phyloP scores from a whole-genome alignment of 129 eudicot genomes.

The Centella asiatica region DNA sequence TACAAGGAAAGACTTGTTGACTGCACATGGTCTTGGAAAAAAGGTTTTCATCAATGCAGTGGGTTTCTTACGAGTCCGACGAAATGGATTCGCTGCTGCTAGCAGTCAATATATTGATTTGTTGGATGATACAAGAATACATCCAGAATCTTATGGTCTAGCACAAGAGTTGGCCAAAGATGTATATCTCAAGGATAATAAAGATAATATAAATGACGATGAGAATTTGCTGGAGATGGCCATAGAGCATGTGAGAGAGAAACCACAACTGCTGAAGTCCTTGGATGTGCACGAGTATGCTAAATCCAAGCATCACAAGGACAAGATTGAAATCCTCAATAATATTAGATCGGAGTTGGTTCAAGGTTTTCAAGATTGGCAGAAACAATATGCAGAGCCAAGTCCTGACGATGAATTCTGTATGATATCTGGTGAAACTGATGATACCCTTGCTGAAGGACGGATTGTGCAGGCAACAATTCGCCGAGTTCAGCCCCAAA shows the following conservation, averaged over 20 bases:
- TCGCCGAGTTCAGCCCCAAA: conserved; percentile 71
- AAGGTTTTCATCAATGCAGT: conserved; percentile 88
- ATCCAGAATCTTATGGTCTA: conserved; percentile 80
- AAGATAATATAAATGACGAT: conserved; percentile 59
- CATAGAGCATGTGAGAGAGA: conserved; percentile 81
- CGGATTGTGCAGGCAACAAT: conserved; percentile 79
- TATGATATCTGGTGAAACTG: conserved; percentile 88
- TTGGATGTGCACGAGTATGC: conserved; percentile 61
- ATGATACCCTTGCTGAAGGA: conserved; percentile 74
- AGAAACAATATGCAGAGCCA: conserved; percentile 49
- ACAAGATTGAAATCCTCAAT: conserved; percentile 53
- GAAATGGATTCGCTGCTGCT: conserved; percentile 81
- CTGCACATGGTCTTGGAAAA: conserved; percentile 66
- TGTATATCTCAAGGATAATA: conserved; percentile 37
- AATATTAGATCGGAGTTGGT: conserved; percentile 61
- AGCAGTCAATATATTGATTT: conserved; percentile 73
- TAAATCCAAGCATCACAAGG: conserved; percentile 34
- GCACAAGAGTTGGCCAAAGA: conserved; percentile 96
- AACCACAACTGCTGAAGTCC: conserved; percentile 37
- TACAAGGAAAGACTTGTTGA: conserved; percentile 70
- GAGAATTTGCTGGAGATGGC: conserved; percentile 86
- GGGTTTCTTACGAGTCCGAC: conserved; percentile 83
- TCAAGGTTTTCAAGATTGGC: conserved; percentile 90
- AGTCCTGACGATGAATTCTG: conserved; percentile 59
- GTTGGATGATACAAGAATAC: conserved; percentile 90